Percentiles rank a stretch among this genome's conserved stretches.
Evolutionary conservation across 139 green algal genomes (phyloP).

Genomic region (Pleodorina starrii): DNA sequence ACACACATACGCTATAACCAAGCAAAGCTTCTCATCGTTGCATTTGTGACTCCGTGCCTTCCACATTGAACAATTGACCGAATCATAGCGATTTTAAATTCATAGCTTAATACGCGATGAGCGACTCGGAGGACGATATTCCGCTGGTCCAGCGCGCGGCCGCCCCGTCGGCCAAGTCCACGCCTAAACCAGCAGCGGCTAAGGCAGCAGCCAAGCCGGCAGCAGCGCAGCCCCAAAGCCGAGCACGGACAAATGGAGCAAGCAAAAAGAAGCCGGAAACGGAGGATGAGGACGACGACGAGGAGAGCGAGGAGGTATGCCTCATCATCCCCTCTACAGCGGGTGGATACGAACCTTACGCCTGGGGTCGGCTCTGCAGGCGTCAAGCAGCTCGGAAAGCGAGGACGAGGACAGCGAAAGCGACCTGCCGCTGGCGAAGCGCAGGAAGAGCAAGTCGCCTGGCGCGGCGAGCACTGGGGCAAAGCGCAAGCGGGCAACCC

Average conservation of each 20-base stretch:
- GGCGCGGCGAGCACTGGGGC: neutral
- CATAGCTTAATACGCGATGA: conserved; percentile 1
- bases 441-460: conserved; percentile 39
- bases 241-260: neutral
- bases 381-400: conserved; percentile 34
- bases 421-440: conserved; percentile 1
- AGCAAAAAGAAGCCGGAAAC: conserved; percentile 45
- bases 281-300: conserved; percentile 48
- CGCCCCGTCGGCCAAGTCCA: conserved; percentile 15
- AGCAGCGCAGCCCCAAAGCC: conserved; percentile 39
- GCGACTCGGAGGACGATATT: conserved; percentile 58
- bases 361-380: neutral
- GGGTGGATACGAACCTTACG: too few relatives aligned
- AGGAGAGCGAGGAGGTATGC: conserved; percentile 32
- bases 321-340: too few relatives aligned
- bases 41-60: neutral
- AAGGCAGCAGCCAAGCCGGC: conserved; percentile 28
- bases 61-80: neutral
- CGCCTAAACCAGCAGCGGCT: neutral
- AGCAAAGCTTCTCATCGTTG: too few relatives aligned
- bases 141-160: conserved; percentile 47
- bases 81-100: neutral
- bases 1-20: too few relatives aligned
- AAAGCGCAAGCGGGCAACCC: conserved; percentile 19
- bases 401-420: conserved; percentile 29